phyloP scores from a whole-genome alignment of 768 basidiomycete species.

The Dacryopinax primogenitus region DNA sequence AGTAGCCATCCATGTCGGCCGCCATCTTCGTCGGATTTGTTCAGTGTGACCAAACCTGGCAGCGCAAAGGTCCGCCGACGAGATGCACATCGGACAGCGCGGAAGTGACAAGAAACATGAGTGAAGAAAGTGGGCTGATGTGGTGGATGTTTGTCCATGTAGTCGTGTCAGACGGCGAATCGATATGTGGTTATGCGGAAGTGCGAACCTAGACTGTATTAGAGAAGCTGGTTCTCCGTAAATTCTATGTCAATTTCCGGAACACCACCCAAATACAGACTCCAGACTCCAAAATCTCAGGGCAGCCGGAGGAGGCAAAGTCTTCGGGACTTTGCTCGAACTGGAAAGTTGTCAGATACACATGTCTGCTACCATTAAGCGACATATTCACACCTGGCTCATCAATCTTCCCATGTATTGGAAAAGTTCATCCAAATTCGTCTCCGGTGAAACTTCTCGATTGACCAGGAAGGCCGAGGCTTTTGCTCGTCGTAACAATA shows the following conservation, averaged over 20 bases:
- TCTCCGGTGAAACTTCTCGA: neutral
- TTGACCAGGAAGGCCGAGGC: constrained; percentile 4
- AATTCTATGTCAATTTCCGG: neutral
- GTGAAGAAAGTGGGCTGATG: too few relatives aligned
- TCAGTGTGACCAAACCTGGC: neutral
- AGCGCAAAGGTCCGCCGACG: too few relatives aligned
- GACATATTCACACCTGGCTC: neutral
- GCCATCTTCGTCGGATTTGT: neutral
- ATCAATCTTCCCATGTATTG: neutral
- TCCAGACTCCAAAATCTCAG: neutral
- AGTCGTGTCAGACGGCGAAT: too few relatives aligned
- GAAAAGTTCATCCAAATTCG: constrained; percentile 1
- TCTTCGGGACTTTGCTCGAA: neutral
- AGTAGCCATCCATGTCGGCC: neutral
- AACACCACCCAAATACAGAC: neutral
- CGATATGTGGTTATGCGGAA: neutral
- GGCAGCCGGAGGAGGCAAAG: neutral
- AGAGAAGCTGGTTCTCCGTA: neutral
- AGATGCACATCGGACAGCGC: too few relatives aligned
- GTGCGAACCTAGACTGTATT: neutral
- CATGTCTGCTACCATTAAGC: neutral
- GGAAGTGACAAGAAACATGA: too few relatives aligned
- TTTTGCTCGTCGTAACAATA: neutral
- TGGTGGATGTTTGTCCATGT: too few relatives aligned
- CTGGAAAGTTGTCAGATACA: neutral